These are phyloP conservation scores for Erodium texanum DNA, from an alignment of 441 rosid species.

Conservation along the genomic window DNA sequence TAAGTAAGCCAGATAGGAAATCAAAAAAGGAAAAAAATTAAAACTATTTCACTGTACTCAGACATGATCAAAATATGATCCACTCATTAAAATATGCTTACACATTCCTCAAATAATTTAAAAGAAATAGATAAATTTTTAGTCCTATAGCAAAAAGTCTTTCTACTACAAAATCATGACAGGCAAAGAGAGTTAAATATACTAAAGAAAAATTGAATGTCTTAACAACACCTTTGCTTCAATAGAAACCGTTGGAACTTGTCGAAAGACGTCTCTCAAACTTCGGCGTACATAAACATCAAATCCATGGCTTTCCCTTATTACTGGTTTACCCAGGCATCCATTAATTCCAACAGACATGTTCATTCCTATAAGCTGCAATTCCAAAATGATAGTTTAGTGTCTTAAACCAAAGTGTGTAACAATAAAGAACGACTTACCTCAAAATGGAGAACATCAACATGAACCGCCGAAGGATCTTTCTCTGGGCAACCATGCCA, in stretches of 20 bases:
- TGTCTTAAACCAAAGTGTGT: conserved; percentile 9
- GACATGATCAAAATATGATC: too few relatives aligned
- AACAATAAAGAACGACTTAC: conserved; percentile 32
- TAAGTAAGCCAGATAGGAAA: too few relatives aligned
- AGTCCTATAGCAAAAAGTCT: background rate
- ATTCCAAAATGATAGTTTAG: conserved; percentile 19
- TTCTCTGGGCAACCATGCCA: conserved; percentile 90
- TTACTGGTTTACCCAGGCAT: conserved; percentile 76
- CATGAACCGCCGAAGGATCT: conserved; percentile 89
- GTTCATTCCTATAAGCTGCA: conserved; percentile 89
- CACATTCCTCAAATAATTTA: too few relatives aligned
- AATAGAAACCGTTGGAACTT: conserved; percentile 83
- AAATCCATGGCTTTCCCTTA: conserved; percentile 80
- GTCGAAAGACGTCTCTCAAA: conserved; percentile 88
- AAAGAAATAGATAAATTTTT: background rate
- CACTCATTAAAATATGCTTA: background rate
- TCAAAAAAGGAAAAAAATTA: too few relatives aligned
- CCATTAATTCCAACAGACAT: conserved; percentile 92
- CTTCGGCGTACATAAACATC: conserved; percentile 82
- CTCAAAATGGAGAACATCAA: conserved; percentile 94
- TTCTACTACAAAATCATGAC: background rate
- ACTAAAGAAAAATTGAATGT: background rate
- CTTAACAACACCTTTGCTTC: conserved; percentile 67
- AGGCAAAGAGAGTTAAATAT: background rate
- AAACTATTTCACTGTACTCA: too few relatives aligned